Conservation (phyloP, 768 basidiomycete genomes). For the Jaapia argillacea region DNA sequence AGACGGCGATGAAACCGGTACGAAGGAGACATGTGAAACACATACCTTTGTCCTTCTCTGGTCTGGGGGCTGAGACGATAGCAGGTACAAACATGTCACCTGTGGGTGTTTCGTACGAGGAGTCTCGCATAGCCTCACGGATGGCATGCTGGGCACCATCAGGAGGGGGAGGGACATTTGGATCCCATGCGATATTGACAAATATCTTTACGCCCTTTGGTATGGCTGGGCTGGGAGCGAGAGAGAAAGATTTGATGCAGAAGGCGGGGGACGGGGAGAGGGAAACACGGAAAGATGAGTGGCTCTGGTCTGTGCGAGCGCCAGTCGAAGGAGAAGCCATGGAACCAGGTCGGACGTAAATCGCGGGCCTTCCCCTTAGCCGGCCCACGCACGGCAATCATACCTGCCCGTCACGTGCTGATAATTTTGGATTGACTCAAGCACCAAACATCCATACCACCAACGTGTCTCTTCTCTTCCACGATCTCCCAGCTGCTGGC, state of each 20-base stretch:
- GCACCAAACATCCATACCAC: no score
- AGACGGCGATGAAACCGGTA: no score
- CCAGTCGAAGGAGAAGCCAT: no score
- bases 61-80: slow-evolving; percentile 52
- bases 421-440: no score
- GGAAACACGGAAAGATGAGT: slow-evolving; percentile 16
- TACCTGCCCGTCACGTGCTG: no score
- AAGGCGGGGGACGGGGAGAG: slow-evolving; percentile 60
- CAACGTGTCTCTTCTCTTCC: no score
- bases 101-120: slow-evolving; percentile 29
- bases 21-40: slow-evolving; percentile 5
- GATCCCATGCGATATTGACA: slow-evolving; percentile 65
- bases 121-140: slow-evolving; percentile 43
- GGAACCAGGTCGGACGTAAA: no score
- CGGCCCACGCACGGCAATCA: no score
- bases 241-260: slow-evolving; percentile 51
- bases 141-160: slow-evolving; percentile 47
- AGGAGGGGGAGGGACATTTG: slow-evolving; percentile 59
- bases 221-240: slow-evolving; percentile 23
- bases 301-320: no score
- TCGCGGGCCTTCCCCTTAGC: no score
- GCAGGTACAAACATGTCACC: slow-evolving; percentile 60
- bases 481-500: no score
- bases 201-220: slow-evolving; percentile 54
- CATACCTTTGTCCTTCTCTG: slow-evolving; percentile 64